Evolutionary conservation across 768 basidiomycete species (phyloP), one percentile per base, ranked within the genome.

Genomic region (Ramaria sp.): DNA sequence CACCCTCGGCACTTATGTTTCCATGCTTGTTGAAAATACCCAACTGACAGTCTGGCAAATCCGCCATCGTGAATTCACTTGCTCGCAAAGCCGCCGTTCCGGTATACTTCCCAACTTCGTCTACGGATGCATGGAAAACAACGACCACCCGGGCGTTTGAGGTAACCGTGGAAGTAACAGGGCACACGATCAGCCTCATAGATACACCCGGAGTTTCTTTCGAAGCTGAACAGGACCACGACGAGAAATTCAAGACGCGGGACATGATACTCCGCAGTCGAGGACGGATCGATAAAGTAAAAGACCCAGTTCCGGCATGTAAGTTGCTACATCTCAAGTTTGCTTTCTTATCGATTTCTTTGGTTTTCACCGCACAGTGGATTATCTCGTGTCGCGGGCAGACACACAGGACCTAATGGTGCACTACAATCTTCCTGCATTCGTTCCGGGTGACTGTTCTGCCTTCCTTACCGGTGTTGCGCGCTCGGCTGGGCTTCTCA

Each of bases 181-280:
- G 73, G 22, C 72, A 70, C 58, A 69, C 70, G 50, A 71, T 92
- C 59, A 77, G 77, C 32, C 61, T 94, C 54, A 81, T 93, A 61
- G 93, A 96, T 66, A 95, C 89, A 0, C 93, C 93, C 30, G 93
- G 93, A n/a, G 69, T 92, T 60, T 73, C 78, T 49, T 83, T 80
- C 75, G 65, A 67, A 18, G 54, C 65, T 2, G 57, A 53, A 8
- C 70, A 71, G 18, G 67, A 71, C 15, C 63, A 71, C 20, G 68
- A 64, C 10, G 75, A 73, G 32, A 70, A 71, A 27, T 55, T 60
- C 15, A 71, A 71, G 28, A 63, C 80, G 4, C 78, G 76, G 18
- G 93, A 96, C 62, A 78, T 92, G 52, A 67, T 95, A n/a, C 64
- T 87, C 59, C 77, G 91, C 47, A 83, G 78, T 63, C 77, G 83